Conservation (phyloP, 2,329 filamentous ascomycete species). For the Penicillium sp. region DNA sequence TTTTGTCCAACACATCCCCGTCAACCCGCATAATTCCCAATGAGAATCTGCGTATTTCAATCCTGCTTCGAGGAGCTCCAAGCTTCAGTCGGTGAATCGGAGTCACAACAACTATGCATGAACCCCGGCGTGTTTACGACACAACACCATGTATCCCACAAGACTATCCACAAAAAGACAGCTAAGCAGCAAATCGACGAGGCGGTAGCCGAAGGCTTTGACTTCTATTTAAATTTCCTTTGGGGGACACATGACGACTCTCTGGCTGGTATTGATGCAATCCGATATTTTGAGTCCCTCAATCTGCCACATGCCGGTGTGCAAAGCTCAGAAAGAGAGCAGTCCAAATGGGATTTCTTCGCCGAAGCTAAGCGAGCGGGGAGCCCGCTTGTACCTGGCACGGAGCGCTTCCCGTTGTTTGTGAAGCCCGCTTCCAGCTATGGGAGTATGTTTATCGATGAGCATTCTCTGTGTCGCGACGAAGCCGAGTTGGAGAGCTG, state of each 20-base stretch:
- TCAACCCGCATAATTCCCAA: neutral
- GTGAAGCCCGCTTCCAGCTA: constrained; percentile 23
- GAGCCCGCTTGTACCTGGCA: constrained; percentile 17
- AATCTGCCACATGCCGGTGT: constrained; percentile 18
- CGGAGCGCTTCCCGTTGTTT: constrained; percentile 16
- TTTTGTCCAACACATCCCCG: neutral
- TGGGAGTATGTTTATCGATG: constrained; percentile 18
- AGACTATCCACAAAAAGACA: constrained; percentile 19
- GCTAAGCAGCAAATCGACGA: constrained; percentile 22
- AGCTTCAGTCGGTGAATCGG: constrained; percentile 6
- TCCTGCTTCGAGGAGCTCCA: constrained; percentile 10
- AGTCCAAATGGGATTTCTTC: constrained; percentile 24
- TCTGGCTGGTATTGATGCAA: constrained; percentile 21
- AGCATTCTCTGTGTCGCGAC: constrained; percentile 18
- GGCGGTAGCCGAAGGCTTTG: constrained; percentile 15
- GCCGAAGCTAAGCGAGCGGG: constrained; percentile 11
- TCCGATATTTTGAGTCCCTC: constrained; percentile 23
- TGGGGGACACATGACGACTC: constrained; percentile 25
- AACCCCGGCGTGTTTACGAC: constrained; percentile 16
- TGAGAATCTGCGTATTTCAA: constrained; percentile 12
- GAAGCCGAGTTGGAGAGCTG: constrained; percentile 10
- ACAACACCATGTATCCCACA: constrained; percentile 20
- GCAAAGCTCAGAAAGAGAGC: constrained; percentile 15
- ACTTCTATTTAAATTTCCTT: constrained; percentile 28
- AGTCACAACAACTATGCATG: constrained; percentile 6